phyloP scores from a whole-genome alignment of 2,329 filamentous ascomycete species.

The Lachnellula cervina region DNA sequence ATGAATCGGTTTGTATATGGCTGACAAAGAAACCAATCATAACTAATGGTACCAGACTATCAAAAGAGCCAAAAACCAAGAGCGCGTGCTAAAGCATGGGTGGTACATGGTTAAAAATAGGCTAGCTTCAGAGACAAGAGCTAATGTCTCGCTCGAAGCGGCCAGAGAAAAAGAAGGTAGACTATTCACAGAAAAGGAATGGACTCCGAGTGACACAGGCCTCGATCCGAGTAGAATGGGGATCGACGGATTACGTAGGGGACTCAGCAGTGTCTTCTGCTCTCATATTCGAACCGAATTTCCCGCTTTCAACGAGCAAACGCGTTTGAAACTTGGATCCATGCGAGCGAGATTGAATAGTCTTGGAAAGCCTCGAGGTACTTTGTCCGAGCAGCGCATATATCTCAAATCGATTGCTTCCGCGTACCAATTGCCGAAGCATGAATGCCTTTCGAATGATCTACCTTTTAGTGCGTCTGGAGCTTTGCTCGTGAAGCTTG shows the following conservation, averaged over 20 bases:
- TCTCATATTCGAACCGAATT: constrained; percentile 4
- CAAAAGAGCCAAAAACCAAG: constrained; percentile 2
- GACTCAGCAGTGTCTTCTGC: background rate
- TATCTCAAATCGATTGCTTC: background rate
- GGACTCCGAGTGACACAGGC: background rate
- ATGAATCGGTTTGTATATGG: background rate
- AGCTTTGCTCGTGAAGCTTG: background rate
- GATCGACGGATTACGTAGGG: background rate
- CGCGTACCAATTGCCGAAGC: background rate
- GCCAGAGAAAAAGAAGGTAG: background rate
- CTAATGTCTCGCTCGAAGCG: background rate
- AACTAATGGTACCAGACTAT: background rate
- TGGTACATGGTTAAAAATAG: constrained; percentile 1
- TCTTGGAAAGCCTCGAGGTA: background rate
- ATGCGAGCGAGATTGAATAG: background rate
- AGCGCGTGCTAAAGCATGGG: background rate
- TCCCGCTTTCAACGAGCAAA: background rate
- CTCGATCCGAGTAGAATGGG: background rate
- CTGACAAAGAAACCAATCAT: background rate
- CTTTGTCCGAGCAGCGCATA: background rate
- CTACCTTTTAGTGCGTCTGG: no score
- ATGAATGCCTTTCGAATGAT: background rate
- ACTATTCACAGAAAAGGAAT: background rate
- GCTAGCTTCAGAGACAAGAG: background rate
- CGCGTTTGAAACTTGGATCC: no score